Conservation (phyloP, 2,329 filamentous ascomycete genomes). For the Aspergillus ustus region DNA sequence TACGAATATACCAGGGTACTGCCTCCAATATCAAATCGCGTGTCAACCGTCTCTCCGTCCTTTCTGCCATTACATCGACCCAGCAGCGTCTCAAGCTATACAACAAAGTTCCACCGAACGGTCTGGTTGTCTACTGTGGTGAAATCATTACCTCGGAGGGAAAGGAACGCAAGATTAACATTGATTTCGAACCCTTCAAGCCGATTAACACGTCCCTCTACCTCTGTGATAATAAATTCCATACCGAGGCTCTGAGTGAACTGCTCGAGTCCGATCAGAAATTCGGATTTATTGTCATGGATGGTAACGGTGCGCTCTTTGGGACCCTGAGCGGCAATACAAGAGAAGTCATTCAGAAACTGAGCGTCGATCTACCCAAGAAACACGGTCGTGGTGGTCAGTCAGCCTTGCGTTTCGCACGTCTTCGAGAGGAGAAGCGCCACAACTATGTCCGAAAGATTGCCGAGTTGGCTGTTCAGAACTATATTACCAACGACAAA, state of each 20-base stretch:
- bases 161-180: conserved; percentile 99
- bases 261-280: conserved; percentile 98
- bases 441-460: conserved; percentile 99
- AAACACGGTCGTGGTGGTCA: conserved; percentile 99
- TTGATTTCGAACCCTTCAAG: conserved; percentile 99
- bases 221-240: conserved; percentile 99
- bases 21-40: conserved; percentile 99
- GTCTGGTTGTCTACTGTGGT: conserved; percentile 97
- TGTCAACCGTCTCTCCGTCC: conserved; percentile 96
- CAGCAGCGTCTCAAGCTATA: conserved; percentile 99
- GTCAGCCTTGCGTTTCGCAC: conserved; percentile 97
- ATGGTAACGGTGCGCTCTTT: conserved; percentile 97
- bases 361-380: conserved; percentile 97
- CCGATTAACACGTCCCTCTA: conserved; percentile 99
- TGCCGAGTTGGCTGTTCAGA: conserved; percentile 95
- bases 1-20: conserved; percentile 68
- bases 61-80: conserved; percentile 97
- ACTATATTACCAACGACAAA: conserved; percentile 98
- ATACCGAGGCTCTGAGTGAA: conserved; percentile 95
- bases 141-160: conserved; percentile 99
- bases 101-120: conserved; percentile 98
- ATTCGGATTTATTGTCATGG: conserved; percentile 99
- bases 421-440: conserved; percentile 98
- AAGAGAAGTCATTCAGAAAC: conserved; percentile 95
- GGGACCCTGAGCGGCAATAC: conserved; percentile 97